Evolutionary conservation across 1,139 yeast genomes (phyloP), one percentile per base, ranked within the genome.

Genomic region (Magnusiomyces suaveolens): DNA sequence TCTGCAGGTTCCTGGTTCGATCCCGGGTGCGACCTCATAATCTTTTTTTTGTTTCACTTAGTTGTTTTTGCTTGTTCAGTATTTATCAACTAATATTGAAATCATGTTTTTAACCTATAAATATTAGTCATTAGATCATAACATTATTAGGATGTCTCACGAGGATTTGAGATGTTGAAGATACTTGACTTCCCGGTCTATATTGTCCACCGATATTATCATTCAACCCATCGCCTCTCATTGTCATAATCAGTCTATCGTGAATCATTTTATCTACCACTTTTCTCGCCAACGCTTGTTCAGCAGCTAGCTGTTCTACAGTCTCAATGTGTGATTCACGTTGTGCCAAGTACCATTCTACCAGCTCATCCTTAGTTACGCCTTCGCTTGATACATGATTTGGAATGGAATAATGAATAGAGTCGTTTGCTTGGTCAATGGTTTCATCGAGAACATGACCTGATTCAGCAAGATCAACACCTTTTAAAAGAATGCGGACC

Each of bases 81-180:
- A n/a, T n/a, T n/a, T n/a, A n/a, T n/a, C n/a, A n/a, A n/a, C n/a
- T n/a, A n/a, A n/a, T n/a, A n/a, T n/a, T n/a, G n/a, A n/a, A n/a
- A n/a, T n/a, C n/a, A n/a, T 12, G 12, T 29, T 29, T 29, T 29
- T 12, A 29, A 29, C 33, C 12, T 6, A 6, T 29, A 12, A 12
- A 6, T 29, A 29, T 29, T 29, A 36, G n/a, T 36, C 16, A 36
- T 10, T 36, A 36, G 4, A n/a, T 3, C 41, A 36, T 36, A 6
- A 62, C 60, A 72, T 90, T 86, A 68, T 92, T 90, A 54, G 97
- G 97, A 73, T 92, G 97, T 57, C 89, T 75, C 43, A 88, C 88
- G 65, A 84, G 88, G 41, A 84, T 73, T 54, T 74, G 69, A 48
- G 73, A 71, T 48, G 66, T 62, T 43, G 66, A 66, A 3, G 38